Evolutionary conservation across 192 early-diverging fungal species (phyloP).

Genomic region (Paraglomus brasilianum): DNA sequence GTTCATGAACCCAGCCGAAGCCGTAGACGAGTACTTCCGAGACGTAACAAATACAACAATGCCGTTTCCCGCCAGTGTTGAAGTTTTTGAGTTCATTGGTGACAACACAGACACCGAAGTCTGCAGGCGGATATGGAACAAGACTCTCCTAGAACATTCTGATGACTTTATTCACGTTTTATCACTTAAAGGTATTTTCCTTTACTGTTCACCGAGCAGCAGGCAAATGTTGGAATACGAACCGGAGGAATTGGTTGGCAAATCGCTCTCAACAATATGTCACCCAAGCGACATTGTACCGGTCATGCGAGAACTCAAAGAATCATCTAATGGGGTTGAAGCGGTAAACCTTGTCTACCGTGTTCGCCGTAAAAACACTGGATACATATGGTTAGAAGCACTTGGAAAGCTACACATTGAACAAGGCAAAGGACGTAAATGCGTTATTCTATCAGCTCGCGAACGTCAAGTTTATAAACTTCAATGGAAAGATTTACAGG

Average conservation of each 20-base stretch:
- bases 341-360: conserved; percentile 62
- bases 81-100: conserved; percentile 39
- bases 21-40: conserved; percentile 42
- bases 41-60: conserved; percentile 33
- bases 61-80: conserved; percentile 38
- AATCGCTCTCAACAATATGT: conserved; percentile 53
- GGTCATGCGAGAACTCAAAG: conserved; percentile 68
- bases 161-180: conserved; percentile 66
- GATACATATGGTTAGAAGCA: conserved; percentile 66
- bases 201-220: conserved; percentile 54
- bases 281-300: conserved; percentile 66
- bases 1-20: conserved; percentile 9
- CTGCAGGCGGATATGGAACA: conserved; percentile 38
- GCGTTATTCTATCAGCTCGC: conserved; percentile 64
- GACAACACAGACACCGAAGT: conserved; percentile 39
- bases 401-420: conserved; percentile 61
- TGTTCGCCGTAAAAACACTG: conserved; percentile 53
- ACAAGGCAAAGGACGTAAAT: conserved; percentile 66
- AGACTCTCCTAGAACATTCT: conserved; percentile 51
- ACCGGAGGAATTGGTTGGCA: conserved; percentile 57
- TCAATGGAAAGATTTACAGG: conserved; percentile 33
- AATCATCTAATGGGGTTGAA: conserved; percentile 40
- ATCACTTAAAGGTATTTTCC: conserved; percentile 64
- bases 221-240: conserved; percentile 54
- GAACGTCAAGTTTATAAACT: conserved; percentile 48